phyloP scores from a whole-genome alignment of 805 yeast species.

The Ogataea trehaloabstinens region DNA sequence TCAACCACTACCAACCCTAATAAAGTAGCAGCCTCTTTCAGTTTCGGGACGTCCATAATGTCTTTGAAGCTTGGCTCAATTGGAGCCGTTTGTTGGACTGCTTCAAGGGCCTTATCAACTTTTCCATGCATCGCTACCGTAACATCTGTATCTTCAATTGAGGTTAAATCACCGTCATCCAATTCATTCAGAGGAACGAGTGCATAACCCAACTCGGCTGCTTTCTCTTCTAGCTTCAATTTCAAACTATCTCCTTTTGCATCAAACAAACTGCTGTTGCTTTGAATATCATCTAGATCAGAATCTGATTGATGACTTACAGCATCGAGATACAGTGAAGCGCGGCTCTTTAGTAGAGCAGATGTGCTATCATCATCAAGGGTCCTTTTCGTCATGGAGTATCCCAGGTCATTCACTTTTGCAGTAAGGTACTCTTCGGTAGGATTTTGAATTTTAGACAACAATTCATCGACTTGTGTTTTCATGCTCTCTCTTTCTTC shows the following conservation, averaged over 20 bases:
- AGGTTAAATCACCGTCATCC: slow-evolving; percentile 21
- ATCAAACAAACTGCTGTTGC: slow-evolving; percentile 11
- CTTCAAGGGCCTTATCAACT: slow-evolving; percentile 13
- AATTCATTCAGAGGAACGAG: slow-evolving; percentile 30
- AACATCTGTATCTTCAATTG: slow-evolving; percentile 21
- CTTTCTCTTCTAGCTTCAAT: slow-evolving; percentile 33
- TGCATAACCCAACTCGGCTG: slow-evolving; percentile 34
- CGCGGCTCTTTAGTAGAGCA: slow-evolving; percentile 6
- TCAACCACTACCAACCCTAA: slow-evolving; percentile 17
- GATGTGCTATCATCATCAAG: neutral
- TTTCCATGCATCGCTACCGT: slow-evolving; percentile 3
- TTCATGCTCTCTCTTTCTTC: too few species aligned
- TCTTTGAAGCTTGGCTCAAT: neutral
- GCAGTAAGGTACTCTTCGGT: neutral
- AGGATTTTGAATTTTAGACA: neutral
- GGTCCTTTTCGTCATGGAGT: neutral
- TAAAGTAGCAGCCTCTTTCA: slow-evolving; percentile 22
- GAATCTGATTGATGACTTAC: slow-evolving; percentile 15
- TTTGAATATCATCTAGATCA: slow-evolving; percentile 6
- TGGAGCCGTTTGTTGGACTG: slow-evolving; percentile 6
- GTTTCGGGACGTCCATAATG: slow-evolving; percentile 4
- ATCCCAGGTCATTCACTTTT: neutral
- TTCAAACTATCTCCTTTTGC: slow-evolving; percentile 13
- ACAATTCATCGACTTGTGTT: neutral
- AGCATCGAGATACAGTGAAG: slow-evolving; percentile 19